Conservation (phyloP, 148 eudicot species). For the Cornus florida region DNA sequence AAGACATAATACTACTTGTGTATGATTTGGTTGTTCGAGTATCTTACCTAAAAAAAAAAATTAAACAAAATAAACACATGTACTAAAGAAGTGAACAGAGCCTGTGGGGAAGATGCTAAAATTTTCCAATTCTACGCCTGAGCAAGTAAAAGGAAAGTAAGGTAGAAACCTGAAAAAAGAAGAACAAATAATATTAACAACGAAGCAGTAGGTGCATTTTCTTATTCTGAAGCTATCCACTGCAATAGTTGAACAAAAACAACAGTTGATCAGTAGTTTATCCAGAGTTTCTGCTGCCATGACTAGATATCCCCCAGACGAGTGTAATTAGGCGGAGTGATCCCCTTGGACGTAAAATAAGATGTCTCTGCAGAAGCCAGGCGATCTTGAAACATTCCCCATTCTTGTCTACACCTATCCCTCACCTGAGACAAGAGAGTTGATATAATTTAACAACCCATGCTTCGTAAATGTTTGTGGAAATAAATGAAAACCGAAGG, state of each 20-base stretch:
- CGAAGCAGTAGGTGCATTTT: no score
- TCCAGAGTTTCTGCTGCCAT: neutral
- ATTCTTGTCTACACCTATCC: constrained; percentile 75
- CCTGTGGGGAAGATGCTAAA: no score
- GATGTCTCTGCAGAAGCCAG: constrained; percentile 54
- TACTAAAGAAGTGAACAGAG: no score
- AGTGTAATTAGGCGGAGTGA: constrained; percentile 37
- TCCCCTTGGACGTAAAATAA: constrained; percentile 51
- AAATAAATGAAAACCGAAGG: neutral
- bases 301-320: constrained; percentile 8
- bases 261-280: neutral
- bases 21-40: no score
- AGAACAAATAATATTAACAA: no score
- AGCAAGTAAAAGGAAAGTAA: no score
- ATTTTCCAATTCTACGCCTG: no score
- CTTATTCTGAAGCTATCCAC: neutral
- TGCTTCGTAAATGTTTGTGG: no score
- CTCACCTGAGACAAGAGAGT: constrained; percentile 41
- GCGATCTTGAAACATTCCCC: constrained; percentile 74
- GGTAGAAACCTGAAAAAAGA: no score
- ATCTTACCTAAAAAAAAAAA: no score
- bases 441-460: neutral
- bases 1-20: no score
- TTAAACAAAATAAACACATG: no score
- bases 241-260: neutral